Evolutionary conservation across 2,329 filamentous ascomycete species (phyloP).

Genomic region (Clarireedia paspali): DNA sequence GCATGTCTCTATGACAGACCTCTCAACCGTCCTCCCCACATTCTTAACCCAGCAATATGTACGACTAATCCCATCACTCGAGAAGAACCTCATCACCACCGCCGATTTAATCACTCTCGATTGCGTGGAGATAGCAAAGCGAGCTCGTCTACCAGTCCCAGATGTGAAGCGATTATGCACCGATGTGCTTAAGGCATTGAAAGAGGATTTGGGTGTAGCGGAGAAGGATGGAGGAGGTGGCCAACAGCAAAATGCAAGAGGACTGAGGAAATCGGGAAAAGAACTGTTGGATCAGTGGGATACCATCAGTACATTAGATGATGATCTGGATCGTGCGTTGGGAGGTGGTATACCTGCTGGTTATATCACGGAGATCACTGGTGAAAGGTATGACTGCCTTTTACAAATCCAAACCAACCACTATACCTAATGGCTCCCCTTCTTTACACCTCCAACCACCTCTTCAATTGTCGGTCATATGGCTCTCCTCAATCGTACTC

Average conservation of each 20-base stretch:
- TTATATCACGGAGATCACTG: conserved; percentile 80
- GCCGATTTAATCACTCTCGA: conserved; percentile 83
- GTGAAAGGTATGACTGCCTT: conserved; percentile 59
- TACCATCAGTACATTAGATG: conserved; percentile 74
- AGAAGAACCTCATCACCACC: conserved; percentile 68
- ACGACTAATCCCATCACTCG: conserved; percentile 70
- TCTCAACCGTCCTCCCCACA: conserved; percentile 71
- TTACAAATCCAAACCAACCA: neutral
- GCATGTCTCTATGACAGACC: conserved; percentile 66
- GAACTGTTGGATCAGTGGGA: conserved; percentile 38
- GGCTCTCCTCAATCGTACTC: neutral
- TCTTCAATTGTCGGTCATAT: too few species aligned
- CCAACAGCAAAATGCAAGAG: neutral
- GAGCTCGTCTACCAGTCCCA: conserved; percentile 71
- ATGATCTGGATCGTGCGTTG: conserved; percentile 60
- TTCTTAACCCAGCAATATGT: conserved; percentile 66
- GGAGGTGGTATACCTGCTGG: conserved; percentile 75
- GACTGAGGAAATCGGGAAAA: conserved; percentile 28
- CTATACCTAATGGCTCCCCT: too few species aligned
- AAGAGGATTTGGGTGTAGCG: conserved; percentile 41
- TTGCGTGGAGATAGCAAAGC: conserved; percentile 73
- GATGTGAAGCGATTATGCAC: conserved; percentile 70
- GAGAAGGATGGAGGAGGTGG: neutral
- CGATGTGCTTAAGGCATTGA: conserved; percentile 59
- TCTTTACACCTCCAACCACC: too few species aligned